Percentiles rank a stretch among this genome's conserved stretches.
Conservation (phyloP, 2,329 filamentous ascomycete species). For the Colletotrichum kahawae region DNA sequence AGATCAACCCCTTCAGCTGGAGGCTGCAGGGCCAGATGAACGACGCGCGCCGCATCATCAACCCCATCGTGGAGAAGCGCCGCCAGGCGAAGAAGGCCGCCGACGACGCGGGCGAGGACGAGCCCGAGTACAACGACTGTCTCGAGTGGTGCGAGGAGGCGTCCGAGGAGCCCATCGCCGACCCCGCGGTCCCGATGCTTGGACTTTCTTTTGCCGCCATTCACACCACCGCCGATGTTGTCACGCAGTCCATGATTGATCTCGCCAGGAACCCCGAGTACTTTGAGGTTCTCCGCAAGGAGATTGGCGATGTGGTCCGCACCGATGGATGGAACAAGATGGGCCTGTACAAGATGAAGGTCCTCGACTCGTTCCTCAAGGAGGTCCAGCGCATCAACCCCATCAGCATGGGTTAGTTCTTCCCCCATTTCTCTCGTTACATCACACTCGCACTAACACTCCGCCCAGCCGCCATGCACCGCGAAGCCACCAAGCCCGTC, state of each 20-base stretch:
- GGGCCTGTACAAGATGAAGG: slow-evolving; percentile 17
- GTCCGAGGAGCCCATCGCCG: slow-evolving; percentile 1
- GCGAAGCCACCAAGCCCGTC: slow-evolving; percentile 5
- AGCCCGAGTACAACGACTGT: slow-evolving; percentile 22
- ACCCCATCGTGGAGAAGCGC: slow-evolving; percentile 21
- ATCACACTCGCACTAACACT: not conserved
- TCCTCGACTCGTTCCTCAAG: slow-evolving; percentile 16
- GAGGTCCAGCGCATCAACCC: slow-evolving; percentile 12
- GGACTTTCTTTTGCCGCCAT: slow-evolving; percentile 27
- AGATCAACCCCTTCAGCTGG: slow-evolving; percentile 21
- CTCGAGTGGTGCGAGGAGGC: slow-evolving; percentile 27
- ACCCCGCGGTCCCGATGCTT: slow-evolving; percentile 19
- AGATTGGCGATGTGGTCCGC: slow-evolving; percentile 24
- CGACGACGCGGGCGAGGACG: slow-evolving; percentile 4
- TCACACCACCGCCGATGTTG: slow-evolving; percentile 27
- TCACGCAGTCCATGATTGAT: slow-evolving; percentile 25
- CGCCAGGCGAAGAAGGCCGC: slow-evolving; percentile 18
- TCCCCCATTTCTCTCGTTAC: not conserved
- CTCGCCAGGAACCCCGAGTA: slow-evolving; percentile 25
- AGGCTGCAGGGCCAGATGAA: slow-evolving; percentile 10
- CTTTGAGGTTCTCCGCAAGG: slow-evolving; percentile 26
- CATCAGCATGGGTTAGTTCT: not conserved
- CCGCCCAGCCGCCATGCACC: slow-evolving; percentile 13
- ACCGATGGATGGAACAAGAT: slow-evolving; percentile 21
- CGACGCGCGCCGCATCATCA: slow-evolving; percentile 23